Evolutionary conservation across 768 basidiomycete genomes (phyloP).

Genomic region (Lactarius quietus): DNA sequence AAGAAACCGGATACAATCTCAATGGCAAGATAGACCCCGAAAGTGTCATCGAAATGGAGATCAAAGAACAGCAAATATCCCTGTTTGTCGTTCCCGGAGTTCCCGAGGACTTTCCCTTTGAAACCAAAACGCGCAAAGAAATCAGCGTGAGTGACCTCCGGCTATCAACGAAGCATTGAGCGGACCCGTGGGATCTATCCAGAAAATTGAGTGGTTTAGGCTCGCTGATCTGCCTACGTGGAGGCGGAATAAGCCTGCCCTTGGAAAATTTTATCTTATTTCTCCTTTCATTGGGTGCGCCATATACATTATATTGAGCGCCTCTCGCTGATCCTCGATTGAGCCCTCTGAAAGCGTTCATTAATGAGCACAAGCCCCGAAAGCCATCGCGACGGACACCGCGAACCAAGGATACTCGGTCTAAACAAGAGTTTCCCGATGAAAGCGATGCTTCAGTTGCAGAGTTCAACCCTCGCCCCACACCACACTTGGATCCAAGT

Average conservation of each 20-base stretch:
- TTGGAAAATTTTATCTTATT: constrained; percentile 90
- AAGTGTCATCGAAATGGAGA: constrained; percentile 78
- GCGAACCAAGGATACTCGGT: constrained; percentile 28
- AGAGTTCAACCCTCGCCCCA: constrained; percentile 22
- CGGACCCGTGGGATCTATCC: constrained; percentile 27
- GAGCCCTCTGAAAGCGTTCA: constrained; percentile 64
- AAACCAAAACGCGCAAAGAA: constrained; percentile 95
- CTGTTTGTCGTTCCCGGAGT: constrained; percentile 88
- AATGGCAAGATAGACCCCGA: constrained; percentile 59
- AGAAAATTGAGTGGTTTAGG: constrained; percentile 98
- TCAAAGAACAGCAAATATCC: constrained; percentile 88
- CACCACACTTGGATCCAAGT: constrained; percentile 33
- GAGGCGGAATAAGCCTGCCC: constrained; percentile 67
- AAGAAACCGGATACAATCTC: constrained; percentile 95
- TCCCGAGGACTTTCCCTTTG: constrained; percentile 83
- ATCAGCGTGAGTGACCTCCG: constrained; percentile 70
- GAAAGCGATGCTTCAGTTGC: constrained; percentile 32
- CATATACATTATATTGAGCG: constrained; percentile 1
- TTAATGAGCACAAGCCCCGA: constrained; percentile 59
- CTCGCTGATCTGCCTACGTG: constrained; percentile 89
- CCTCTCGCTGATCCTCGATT: constrained; percentile 17
- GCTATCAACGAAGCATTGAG: constrained; percentile 13
- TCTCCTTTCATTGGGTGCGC: constrained; percentile 83
- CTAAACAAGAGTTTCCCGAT: constrained; percentile 26
- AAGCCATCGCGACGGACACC: constrained; percentile 39